phyloP scores from a whole-genome alignment of 2,329 filamentous ascomycete genomes.

The Monosporascus sp. region DNA sequence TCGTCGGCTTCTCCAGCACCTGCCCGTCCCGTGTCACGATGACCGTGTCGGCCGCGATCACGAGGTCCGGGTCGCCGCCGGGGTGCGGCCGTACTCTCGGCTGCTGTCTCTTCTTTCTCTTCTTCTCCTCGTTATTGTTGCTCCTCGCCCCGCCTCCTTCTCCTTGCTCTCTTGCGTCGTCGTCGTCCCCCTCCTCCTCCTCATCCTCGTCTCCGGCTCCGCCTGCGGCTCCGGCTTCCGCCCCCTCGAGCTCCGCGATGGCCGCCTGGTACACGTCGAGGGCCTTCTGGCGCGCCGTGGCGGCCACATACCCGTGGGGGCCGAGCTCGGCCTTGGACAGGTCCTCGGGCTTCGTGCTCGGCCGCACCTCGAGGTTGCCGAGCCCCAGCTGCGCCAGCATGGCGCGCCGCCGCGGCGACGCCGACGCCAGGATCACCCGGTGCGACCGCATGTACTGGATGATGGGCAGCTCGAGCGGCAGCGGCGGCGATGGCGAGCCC shows the following conservation, averaged over 20 bases:
- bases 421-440: conserved; percentile 83
- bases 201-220: conserved; percentile 23
- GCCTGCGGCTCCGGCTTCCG: conserved; percentile 9
- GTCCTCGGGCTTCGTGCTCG: conserved; percentile 80
- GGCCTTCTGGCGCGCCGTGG: conserved; percentile 80
- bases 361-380: conserved; percentile 73
- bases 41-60: conserved; percentile 87
- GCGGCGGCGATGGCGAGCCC: conserved; percentile 35
- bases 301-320: conserved; percentile 85
- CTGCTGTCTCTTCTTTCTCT: conserved; percentile 1
- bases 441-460: conserved; percentile 70
- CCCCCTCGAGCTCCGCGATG: conserved; percentile 30
- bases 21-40: conserved; percentile 70
- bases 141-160: conserved; percentile 20
- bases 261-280: conserved; percentile 60
- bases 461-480: conserved; percentile 74
- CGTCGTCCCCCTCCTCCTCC: conserved; percentile 21
- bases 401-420: conserved; percentile 77
- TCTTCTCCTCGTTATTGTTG: not conserved
- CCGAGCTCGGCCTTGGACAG: conserved; percentile 68
- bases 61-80: conserved; percentile 65
- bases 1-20: conserved; percentile 87
- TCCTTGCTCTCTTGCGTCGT: conserved; percentile 20
- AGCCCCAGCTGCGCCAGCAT: conserved; percentile 81
- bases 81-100: not conserved